phyloP scores from a whole-genome alignment of 306 rosid genomes.

The cucumber (Cucumis sativus) region Cucumber_9930_V3 NC_026655.2:8013001-8013500 shows the following conservation, averaged over 20 bases:
- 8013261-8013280: not conserved
- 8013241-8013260: too few species aligned
- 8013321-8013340: not conserved
- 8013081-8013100: too few species aligned
- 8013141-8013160: too few species aligned
- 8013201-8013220: too few species aligned
- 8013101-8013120: too few species aligned
- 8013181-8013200: not conserved
- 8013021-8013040: too few species aligned
- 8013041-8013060: too few species aligned
- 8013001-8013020: too few species aligned
- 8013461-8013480: not conserved
- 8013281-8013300: not conserved
- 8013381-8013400: not conserved
- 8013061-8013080: too few species aligned
- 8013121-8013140: too few species aligned
- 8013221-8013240: not conserved
- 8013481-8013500: not conserved
- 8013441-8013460: not conserved
- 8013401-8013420: not conserved
- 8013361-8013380: not conserved
- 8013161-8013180: not conserved
- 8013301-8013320: not conserved
- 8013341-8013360: not conserved
- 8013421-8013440: not conserved